Conservation (phyloP, 306 rosid species). For the Acacia acuminata region DNA sequence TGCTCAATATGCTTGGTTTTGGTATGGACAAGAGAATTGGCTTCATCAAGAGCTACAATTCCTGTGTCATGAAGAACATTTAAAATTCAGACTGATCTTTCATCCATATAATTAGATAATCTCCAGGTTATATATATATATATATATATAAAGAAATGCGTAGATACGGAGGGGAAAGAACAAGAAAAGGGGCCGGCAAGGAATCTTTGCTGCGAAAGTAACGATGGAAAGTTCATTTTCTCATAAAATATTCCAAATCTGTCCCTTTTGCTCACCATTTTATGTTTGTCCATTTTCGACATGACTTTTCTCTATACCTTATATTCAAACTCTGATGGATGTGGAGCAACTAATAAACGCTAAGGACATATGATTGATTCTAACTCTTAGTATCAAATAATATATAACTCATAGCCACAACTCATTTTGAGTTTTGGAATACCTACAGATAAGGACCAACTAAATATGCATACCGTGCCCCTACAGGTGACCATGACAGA, state of each 20-base stretch:
- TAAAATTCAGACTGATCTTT: no score
- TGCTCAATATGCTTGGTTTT: no score
- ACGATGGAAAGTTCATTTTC: not conserved
- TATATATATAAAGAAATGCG: not conserved
- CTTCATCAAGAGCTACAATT: no score
- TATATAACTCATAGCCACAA: not conserved
- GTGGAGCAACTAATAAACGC: not conserved
- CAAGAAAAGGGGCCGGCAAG: not conserved
- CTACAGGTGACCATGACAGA: no score
- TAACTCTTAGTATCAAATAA: not conserved
- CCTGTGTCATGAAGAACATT: no score
- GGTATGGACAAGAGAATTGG: no score
- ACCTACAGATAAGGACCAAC: no score
- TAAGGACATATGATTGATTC: no score
- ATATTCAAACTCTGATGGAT: not conserved
- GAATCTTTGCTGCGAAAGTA: not conserved
- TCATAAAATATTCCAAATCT: no score
- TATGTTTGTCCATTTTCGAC: no score
- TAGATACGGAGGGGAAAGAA: not conserved
- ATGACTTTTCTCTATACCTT: no score
- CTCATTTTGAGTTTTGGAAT: not conserved
- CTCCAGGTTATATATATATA: not conserved
- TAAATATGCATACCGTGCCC: no score
- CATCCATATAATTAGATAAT: not conserved
- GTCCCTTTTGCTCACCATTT: not conserved